phyloP scores from a whole-genome alignment of 148 eudicot genomes.

The Chenopodium formosanum region DNA sequence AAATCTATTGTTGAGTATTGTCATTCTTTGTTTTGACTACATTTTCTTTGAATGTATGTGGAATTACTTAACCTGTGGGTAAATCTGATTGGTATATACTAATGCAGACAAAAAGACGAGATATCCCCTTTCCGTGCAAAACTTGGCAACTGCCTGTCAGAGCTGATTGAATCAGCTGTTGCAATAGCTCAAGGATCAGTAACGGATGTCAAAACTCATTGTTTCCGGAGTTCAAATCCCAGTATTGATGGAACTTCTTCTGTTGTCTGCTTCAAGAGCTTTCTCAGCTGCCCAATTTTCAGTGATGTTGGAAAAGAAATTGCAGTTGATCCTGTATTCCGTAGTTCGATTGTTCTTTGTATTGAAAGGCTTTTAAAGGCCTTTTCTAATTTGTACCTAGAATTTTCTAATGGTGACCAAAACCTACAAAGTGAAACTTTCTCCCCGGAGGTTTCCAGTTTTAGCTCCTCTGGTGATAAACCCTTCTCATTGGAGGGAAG shows the following conservation, averaged over 20 bases:
- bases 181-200: slow-evolving; percentile 44
- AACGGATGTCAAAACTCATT: slow-evolving; percentile 37
- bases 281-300: slow-evolving; percentile 58
- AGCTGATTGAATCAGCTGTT: slow-evolving; percentile 55
- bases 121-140: slow-evolving; percentile 42
- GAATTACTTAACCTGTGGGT: slow-evolving; percentile 8
- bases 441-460: slow-evolving; percentile 35
- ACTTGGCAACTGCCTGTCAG: slow-evolving; percentile 51
- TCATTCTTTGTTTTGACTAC: neutral
- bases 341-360: slow-evolving; percentile 42
- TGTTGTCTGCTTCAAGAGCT: slow-evolving; percentile 53
- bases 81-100: slow-evolving; percentile 20
- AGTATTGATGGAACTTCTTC: slow-evolving; percentile 47
- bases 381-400: slow-evolving; percentile 51
- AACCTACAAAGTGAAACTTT: slow-evolving; percentile 36
- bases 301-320: slow-evolving; percentile 33
- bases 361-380: slow-evolving; percentile 61
- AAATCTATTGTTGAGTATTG: neutral
- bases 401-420: slow-evolving; percentile 38
- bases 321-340: slow-evolving; percentile 32
- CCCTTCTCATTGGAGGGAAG: slow-evolving; percentile 31
- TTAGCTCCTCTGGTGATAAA: slow-evolving; percentile 36
- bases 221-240: slow-evolving; percentile 43
- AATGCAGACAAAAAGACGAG: slow-evolving; percentile 55
- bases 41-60: neutral